Evolutionary conservation across 2,329 filamentous ascomycete genomes (phyloP).

Genomic region (Pyricularia sp.): DNA sequence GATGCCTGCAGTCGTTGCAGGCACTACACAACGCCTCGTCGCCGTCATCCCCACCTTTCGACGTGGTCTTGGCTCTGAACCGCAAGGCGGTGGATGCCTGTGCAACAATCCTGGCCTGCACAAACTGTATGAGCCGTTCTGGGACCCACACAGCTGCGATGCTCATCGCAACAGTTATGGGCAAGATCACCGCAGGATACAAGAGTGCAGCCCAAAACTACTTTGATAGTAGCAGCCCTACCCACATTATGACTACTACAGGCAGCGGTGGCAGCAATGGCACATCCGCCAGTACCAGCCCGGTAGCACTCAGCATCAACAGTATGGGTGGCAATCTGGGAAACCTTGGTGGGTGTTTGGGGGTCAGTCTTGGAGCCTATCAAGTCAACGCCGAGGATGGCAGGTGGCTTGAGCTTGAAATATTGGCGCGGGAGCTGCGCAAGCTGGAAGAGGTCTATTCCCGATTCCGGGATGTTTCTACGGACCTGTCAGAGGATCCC

Average conservation of each 20-base stretch:
- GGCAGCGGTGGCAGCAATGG: constrained; percentile 6
- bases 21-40: constrained; percentile 34
- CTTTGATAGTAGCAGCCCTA: constrained; percentile 21
- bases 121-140: constrained; percentile 31
- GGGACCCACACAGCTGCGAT: constrained; percentile 35
- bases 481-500: constrained; percentile 27
- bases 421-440: constrained; percentile 35
- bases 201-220: constrained; percentile 29
- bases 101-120: constrained; percentile 34
- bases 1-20: constrained; percentile 35
- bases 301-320: constrained; percentile 7
- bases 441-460: constrained; percentile 37
- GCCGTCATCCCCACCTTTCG: constrained; percentile 28
- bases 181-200: constrained; percentile 37
- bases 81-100: constrained; percentile 39
- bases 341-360: constrained; percentile 16
- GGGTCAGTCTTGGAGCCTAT: constrained; percentile 33
- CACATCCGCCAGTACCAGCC: constrained; percentile 4
- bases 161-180: constrained; percentile 39
- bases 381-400: constrained; percentile 35
- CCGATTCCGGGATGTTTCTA: constrained; percentile 31
- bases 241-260: neutral
- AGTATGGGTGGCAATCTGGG: constrained; percentile 6
- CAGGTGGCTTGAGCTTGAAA: constrained; percentile 36
- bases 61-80: constrained; percentile 34